Base-by-base conservation (phyloP, 768 basidiomycete genomes). In the Mycena vitilis region DNA sequence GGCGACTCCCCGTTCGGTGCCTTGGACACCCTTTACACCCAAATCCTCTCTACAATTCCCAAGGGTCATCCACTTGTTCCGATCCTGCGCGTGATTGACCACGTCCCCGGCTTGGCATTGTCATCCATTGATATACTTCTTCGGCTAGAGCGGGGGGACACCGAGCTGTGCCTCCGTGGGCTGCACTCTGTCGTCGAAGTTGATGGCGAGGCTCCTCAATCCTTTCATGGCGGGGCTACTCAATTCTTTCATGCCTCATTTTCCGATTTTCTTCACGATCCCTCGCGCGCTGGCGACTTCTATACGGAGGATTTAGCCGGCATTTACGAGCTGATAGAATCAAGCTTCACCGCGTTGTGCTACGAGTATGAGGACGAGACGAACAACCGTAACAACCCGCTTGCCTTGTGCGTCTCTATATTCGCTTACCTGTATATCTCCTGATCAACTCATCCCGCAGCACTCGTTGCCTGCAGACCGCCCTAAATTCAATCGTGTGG, bases 241-340 rank as follows among this genome's bases (percentile, higher is more conserved):
- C 16, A 30, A 30, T 48, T 60, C 34, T 36, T 48, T 5, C 59
- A 60, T 49, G 59, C 59, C 5, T 60, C 59, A 11, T 60, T 60
- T 20, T 2, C 16, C 23, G 59, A 60, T 49, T 60, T 60, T 47
- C 34, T 60, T 12, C 15, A 16, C 18, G 44, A 45, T 45, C 13
- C 6, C 13, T 45, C 18, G 2, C 44, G 44, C 18, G 44, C 45
- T 11, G 20, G 47, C 16, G 11, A 37, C 45, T 60, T 60, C 34
- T 60, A 37, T 60, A 49, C 20, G 10, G 36, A 45, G 13, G 45
- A 49, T 48, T 5, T 18, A 20, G 34, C 25, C 34, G n/a, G 45
- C 34, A 45, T 48, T 30, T 30, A 30, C 13, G 20, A 60, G 12
- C 47, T 60, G 2, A 47, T 25, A 2, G 20, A 47, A 37, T 30